Conservation (phyloP, 352 stramenopile species). For the Globisporangium heterothallicum region DNA sequence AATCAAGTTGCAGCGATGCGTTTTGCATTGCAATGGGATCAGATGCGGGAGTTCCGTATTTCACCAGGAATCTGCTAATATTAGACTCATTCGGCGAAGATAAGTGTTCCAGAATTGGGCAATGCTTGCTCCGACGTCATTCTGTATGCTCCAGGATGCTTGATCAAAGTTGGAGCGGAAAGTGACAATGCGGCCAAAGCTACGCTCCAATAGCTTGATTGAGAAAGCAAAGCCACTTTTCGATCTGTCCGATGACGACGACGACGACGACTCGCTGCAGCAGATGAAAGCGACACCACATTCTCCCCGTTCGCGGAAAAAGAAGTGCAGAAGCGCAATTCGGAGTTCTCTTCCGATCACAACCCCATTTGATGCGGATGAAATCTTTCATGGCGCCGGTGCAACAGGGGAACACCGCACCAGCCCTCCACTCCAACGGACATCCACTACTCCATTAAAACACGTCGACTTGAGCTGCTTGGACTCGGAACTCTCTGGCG, state of each 20-base stretch:
- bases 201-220: constrained; percentile 20
- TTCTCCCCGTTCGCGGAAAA: constrained; percentile 17
- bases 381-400: neutral
- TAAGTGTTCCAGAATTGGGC: neutral
- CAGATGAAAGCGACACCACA: neutral
- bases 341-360: neutral
- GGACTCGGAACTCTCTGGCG: constrained; percentile 7
- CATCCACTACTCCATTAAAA: neutral
- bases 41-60: too few species aligned
- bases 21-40: too few species aligned
- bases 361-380: constrained; percentile 7
- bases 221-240: constrained; percentile 29
- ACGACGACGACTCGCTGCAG: neutral
- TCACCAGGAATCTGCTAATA: too few species aligned
- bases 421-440: neutral
- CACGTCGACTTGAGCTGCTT: neutral
- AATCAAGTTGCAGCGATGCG: too few species aligned
- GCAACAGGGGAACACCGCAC: neutral
- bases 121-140: neutral
- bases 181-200: constrained; percentile 12
- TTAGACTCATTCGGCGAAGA: too few species aligned
- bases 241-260: constrained; percentile 19
- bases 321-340: constrained; percentile 2
- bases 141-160: neutral
- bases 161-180: neutral